Conservation (phyloP, 1,284 basidiomycete species). For the Cerrena zonata region DNA sequence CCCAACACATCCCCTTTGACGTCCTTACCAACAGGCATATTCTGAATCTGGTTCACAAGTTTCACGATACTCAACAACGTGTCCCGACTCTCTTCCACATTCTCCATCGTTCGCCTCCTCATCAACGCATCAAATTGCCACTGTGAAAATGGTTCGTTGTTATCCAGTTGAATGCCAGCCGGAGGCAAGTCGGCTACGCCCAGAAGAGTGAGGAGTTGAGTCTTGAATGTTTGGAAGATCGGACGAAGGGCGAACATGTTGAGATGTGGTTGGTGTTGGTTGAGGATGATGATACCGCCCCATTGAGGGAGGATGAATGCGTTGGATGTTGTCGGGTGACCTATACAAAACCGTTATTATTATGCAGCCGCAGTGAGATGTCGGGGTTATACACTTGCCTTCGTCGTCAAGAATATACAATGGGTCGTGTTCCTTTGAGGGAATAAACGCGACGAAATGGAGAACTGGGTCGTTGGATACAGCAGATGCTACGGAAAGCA, state of each 20-base stretch:
- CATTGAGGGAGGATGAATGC: slow-evolving; percentile 93
- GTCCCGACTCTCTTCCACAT: slow-evolving; percentile 60
- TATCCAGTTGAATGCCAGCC: slow-evolving; percentile 27
- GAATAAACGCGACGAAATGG: slow-evolving; percentile 89
- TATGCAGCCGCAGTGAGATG: neutral
- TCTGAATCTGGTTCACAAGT: slow-evolving; percentile 77
- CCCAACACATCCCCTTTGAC: slow-evolving; percentile 70
- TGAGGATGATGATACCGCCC: slow-evolving; percentile 84
- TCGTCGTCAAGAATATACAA: slow-evolving; percentile 59
- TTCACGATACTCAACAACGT: slow-evolving; percentile 78
- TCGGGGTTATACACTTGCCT: slow-evolving; percentile 41
- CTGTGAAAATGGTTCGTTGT: slow-evolving; percentile 38
- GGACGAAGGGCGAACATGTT: slow-evolving; percentile 42
- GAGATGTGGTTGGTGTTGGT: slow-evolving; percentile 45
- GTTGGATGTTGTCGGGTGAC: slow-evolving; percentile 40
- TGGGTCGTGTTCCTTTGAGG: slow-evolving; percentile 64
- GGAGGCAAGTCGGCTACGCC: slow-evolving; percentile 67
- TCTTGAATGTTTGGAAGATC: slow-evolving; percentile 67
- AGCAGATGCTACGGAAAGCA: slow-evolving; percentile 59
- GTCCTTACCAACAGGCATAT: slow-evolving; percentile 81
- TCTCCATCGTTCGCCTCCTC: slow-evolving; percentile 69
- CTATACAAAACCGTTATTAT: slow-evolving; percentile 34
- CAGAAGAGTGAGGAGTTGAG: slow-evolving; percentile 73
- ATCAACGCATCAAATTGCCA: slow-evolving; percentile 81
- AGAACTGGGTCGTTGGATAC: slow-evolving; percentile 87